Evolutionary conservation across 208 protist species (phyloP).

Genomic region (Leishmania tarentolae): DNA sequence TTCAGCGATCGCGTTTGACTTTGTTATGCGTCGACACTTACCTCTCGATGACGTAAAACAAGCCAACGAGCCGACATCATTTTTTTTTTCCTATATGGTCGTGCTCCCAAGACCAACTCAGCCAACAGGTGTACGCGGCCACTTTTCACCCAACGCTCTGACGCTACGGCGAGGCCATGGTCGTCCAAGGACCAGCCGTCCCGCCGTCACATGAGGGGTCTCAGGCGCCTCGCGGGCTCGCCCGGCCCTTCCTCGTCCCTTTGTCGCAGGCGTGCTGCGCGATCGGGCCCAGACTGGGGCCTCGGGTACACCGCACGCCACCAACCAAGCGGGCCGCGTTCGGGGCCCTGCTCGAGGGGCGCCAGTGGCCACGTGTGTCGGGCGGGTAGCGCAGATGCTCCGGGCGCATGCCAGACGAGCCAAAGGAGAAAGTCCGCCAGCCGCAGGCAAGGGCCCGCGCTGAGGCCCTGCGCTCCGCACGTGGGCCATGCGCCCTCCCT

Average conservation of each 20-base stretch:
- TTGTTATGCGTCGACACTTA: too few relatives aligned
- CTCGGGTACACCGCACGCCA: not conserved
- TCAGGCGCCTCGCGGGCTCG: not conserved
- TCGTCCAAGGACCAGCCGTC: not conserved
- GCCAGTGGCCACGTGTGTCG: not conserved
- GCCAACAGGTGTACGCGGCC: not conserved
- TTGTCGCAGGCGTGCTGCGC: not conserved
- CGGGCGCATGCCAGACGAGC: not conserved
- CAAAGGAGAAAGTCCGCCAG: constrained; percentile 2
- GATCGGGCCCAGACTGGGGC: not conserved
- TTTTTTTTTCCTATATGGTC: too few relatives aligned
- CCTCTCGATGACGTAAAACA: too few relatives aligned
- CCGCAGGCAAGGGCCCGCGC: not conserved
- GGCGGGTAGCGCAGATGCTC: not conserved
- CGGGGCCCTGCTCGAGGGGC: not conserved
- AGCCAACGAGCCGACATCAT: too few relatives aligned
- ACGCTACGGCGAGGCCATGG: not conserved
- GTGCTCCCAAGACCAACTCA: not conserved
- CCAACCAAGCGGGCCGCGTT: not conserved
- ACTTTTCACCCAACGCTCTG: not conserved
- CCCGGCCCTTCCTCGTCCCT: not conserved
- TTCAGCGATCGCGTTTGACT: too few relatives aligned
- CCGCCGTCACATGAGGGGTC: not conserved
- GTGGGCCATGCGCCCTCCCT: not conserved
- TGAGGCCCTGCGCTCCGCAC: not conserved